A percentile compares a stretch with the other conserved stretches of the same genome.
Evolutionary conservation across 2,329 filamentous ascomycete species (phyloP).

Genomic region (Exutisphaerella laricina): DNA sequence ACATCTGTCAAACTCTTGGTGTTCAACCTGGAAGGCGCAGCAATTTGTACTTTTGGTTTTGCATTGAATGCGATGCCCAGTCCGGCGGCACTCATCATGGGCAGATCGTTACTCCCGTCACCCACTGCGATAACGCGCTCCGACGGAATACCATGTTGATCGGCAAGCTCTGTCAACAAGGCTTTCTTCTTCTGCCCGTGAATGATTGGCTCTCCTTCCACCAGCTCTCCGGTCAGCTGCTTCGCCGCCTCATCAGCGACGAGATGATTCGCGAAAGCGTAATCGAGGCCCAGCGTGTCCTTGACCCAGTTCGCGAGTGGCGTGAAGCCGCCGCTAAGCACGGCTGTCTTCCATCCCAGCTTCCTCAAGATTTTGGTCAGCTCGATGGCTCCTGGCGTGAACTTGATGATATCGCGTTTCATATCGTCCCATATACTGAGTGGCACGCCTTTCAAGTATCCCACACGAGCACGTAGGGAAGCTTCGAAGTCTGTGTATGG

Average conservation of each 20-base stretch:
- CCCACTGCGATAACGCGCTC: constrained; percentile 69
- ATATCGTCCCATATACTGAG: constrained; percentile 66
- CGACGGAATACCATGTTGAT: constrained; percentile 58
- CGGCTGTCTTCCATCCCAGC: constrained; percentile 80
- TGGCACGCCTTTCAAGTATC: constrained; percentile 73
- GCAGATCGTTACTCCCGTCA: constrained; percentile 75
- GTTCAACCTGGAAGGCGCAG: constrained; percentile 68
- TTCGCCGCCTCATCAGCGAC: constrained; percentile 51
- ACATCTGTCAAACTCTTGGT: constrained; percentile 64
- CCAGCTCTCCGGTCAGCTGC: constrained; percentile 65
- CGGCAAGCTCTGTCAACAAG: constrained; percentile 64
- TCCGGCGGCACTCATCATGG: constrained; percentile 71
- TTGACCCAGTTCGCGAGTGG: constrained; percentile 86
- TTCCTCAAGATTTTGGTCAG: constrained; percentile 68
- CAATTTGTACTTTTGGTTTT: constrained; percentile 74
- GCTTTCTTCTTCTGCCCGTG: constrained; percentile 70
- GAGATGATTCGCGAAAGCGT: constrained; percentile 83
- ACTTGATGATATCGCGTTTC: constrained; percentile 59
- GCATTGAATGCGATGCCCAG: constrained; percentile 79
- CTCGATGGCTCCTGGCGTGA: constrained; percentile 73
- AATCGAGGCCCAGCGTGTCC: constrained; percentile 71
- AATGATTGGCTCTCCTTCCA: constrained; percentile 65
- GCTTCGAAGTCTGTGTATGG: constrained; percentile 71
- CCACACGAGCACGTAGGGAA: constrained; percentile 74
- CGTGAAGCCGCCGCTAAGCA: constrained; percentile 87